Conservation (phyloP, 2,329 filamentous ascomycete genomes). For the Thielaviopsis populi region DNA sequence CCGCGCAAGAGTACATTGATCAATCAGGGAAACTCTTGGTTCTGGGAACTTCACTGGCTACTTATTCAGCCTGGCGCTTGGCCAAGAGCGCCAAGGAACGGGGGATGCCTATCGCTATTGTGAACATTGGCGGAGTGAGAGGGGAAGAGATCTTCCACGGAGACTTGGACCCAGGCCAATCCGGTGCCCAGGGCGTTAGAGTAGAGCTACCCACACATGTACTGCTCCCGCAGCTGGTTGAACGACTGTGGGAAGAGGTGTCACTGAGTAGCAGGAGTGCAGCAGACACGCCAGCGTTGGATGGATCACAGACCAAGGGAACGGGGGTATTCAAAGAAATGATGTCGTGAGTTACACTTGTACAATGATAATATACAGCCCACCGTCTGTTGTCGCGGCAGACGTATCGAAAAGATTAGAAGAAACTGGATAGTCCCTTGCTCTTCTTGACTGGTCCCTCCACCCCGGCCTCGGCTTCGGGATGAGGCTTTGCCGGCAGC, state of each 20-base stretch:
- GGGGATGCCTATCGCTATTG: conserved; percentile 70
- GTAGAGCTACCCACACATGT: conserved; percentile 43
- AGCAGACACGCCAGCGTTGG: neutral
- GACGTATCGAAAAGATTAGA: conserved; percentile 25
- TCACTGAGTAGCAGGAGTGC: neutral
- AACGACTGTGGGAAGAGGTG: conserved; percentile 26
- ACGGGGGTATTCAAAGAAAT: conserved; percentile 40
- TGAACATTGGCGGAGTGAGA: conserved; percentile 75
- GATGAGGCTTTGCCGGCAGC: neutral
- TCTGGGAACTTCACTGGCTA: conserved; percentile 79
- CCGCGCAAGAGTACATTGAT: conserved; percentile 69
- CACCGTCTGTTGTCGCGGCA: neutral
- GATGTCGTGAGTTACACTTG: conserved; percentile 34
- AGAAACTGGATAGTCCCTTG: conserved; percentile 33
- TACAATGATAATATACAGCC: conserved; percentile 12
- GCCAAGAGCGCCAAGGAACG: conserved; percentile 69
- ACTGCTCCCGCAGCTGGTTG: conserved; percentile 42
- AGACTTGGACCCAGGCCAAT: conserved; percentile 36
- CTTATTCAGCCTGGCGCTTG: conserved; percentile 86
- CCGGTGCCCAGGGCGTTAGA: conserved; percentile 38
- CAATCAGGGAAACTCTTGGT: conserved; percentile 60
- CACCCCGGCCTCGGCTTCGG: conserved; percentile 19
- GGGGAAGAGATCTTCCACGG: conserved; percentile 61
- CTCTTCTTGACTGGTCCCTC: conserved; percentile 18
- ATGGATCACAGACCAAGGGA: conserved; percentile 19